These are phyloP conservation scores for Trichosporon sp. DNA, from an alignment of 1,284 basidiomycete species.

Conservation along the genomic window DNA sequence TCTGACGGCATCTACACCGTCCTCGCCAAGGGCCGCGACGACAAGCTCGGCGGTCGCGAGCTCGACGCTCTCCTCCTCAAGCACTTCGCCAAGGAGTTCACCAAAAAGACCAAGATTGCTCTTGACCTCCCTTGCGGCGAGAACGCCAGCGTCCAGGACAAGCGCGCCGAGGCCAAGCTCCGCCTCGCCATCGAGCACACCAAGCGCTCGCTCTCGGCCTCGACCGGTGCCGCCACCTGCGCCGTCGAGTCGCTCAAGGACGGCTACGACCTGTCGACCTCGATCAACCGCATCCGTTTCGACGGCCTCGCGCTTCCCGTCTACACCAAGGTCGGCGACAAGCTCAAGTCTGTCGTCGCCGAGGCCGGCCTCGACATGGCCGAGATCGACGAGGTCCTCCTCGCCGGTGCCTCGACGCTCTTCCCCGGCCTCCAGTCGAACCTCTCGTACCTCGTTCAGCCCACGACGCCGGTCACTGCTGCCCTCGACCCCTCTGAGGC, in stretches of 20 bases:
- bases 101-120: constrained; percentile 86
- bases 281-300: constrained; percentile 91
- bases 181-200: constrained; percentile 90
- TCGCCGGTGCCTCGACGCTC: constrained; percentile 82
- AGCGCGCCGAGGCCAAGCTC: constrained; percentile 88
- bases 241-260: constrained; percentile 90
- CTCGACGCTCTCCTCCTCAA: constrained; percentile 64
- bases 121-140: constrained; percentile 60
- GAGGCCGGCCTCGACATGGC: constrained; percentile 65
- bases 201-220: constrained; percentile 87
- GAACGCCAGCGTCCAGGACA: constrained; percentile 58
- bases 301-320: constrained; percentile 75
- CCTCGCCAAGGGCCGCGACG: constrained; percentile 53
- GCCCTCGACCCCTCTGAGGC: constrained; percentile 81
- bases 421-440: constrained; percentile 79
- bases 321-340: constrained; percentile 65
- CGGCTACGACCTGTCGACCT: constrained; percentile 83
- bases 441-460: constrained; percentile 65
- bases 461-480: constrained; percentile 57
- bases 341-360: constrained; percentile 62
- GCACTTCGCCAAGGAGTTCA: constrained; percentile 94
- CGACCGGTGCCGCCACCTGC: constrained; percentile 80
- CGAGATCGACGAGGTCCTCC: constrained; percentile 82
- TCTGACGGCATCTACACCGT: constrained; percentile 56
- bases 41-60: constrained; percentile 55